Evolutionary conservation across 2,329 filamentous ascomycete genomes (phyloP).

Genomic region (Davidsoniella virescens): DNA sequence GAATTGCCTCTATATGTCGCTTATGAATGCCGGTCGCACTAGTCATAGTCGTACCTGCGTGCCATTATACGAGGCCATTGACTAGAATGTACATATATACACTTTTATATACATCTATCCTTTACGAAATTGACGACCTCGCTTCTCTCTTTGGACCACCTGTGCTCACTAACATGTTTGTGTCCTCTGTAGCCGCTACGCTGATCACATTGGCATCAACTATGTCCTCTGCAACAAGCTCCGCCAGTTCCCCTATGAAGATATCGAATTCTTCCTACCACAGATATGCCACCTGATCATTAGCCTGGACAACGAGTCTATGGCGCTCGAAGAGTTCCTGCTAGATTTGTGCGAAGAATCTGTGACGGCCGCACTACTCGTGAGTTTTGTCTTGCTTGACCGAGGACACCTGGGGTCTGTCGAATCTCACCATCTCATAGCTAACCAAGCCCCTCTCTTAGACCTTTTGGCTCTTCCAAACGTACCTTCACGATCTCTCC

Average conservation of each 20-base stretch:
- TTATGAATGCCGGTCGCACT: background rate
- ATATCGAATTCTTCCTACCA: conserved; percentile 84
- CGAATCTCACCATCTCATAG: background rate
- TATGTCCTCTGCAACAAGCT: conserved; percentile 80
- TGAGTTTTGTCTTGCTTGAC: conserved; percentile 27
- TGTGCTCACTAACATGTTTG: background rate
- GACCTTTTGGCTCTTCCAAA: conserved; percentile 87
- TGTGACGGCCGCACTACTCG: conserved; percentile 66
- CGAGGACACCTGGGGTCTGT: background rate
- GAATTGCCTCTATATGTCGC: background rate
- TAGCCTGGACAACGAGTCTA: conserved; percentile 78
- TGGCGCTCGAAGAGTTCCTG: conserved; percentile 78
- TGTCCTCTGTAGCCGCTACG: conserved; percentile 49
- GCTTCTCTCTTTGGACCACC: background rate
- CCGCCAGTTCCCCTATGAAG: conserved; percentile 75
- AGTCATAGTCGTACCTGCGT: background rate
- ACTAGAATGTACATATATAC: too few relatives aligned
- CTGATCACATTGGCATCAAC: conserved; percentile 78
- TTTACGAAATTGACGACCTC: background rate
- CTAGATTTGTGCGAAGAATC: conserved; percentile 77
- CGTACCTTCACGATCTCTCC: conserved; percentile 67
- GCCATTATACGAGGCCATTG: background rate
- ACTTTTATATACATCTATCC: too few relatives aligned
- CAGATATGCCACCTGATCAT: conserved; percentile 79
- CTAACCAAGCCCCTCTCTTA: conserved; percentile 21